phyloP scores from a whole-genome alignment of 2,329 filamentous ascomycete genomes.

The Daldinia eschscholtzii region DNA sequence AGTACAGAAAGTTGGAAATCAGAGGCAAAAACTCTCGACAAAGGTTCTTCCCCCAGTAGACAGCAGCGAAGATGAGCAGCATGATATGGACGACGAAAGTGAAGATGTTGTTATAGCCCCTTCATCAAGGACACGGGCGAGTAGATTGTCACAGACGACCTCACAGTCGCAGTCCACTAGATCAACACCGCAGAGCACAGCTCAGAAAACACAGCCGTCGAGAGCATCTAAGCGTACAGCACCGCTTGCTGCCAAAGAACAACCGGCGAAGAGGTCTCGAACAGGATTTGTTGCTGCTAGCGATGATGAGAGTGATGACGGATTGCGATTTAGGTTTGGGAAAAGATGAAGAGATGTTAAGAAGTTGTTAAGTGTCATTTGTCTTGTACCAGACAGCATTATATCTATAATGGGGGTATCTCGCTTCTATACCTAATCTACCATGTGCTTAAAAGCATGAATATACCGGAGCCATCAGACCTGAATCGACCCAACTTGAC shows the following conservation, averaged over 20 bases:
- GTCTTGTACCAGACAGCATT: neutral
- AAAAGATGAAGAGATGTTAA: slow-evolving; percentile 55
- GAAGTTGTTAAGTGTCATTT: neutral
- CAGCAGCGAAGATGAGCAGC: slow-evolving; percentile 47
- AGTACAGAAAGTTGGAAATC: slow-evolving; percentile 19
- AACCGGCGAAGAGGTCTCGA: slow-evolving; percentile 54
- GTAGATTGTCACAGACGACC: slow-evolving; percentile 52
- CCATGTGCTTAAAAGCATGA: slow-evolving; percentile 9
- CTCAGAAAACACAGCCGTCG: slow-evolving; percentile 46
- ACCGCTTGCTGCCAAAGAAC: slow-evolving; percentile 53
- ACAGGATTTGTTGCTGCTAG: slow-evolving; percentile 45
- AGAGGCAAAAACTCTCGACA: slow-evolving; percentile 28
- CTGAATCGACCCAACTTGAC: slow-evolving; percentile 1
- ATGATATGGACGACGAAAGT: slow-evolving; percentile 42
- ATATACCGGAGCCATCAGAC: slow-evolving; percentile 1
- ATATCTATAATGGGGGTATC: slow-evolving; percentile 34
- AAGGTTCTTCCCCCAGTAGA: slow-evolving; percentile 41
- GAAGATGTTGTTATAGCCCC: slow-evolving; percentile 44
- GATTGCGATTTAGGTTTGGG: slow-evolving; percentile 68
- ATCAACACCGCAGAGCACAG: slow-evolving; percentile 31
- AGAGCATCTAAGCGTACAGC: slow-evolving; percentile 52
- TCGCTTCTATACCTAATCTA: slow-evolving; percentile 27
- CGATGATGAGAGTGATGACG: slow-evolving; percentile 66
- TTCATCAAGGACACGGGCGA: slow-evolving; percentile 42
- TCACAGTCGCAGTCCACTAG: slow-evolving; percentile 40